Percentiles rank a stretch among this genome's conserved stretches.
phyloP scores from a whole-genome alignment of 306 rosid genomes.

The Hippophae rhamnoides region DNA sequence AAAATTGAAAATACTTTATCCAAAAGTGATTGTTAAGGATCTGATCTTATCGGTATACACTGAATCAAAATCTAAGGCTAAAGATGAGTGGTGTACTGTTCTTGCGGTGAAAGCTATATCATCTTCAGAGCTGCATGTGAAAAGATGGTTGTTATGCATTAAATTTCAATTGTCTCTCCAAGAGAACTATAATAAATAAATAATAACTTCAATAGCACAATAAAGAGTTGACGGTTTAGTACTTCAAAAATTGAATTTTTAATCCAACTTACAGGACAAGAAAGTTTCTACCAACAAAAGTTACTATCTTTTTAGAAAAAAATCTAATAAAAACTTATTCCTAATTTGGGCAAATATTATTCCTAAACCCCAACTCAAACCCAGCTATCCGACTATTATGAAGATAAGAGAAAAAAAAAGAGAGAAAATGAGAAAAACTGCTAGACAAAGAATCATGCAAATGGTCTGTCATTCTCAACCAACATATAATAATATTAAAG shows the following conservation, averaged over 20 bases:
- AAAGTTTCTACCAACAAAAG: neutral
- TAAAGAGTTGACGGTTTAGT: constrained; percentile 15
- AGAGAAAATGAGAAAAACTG: neutral
- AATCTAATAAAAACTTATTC: neutral
- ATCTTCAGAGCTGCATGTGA: constrained; percentile 37
- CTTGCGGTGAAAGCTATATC: constrained; percentile 26
- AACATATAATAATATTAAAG: neutral
- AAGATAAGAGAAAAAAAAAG: constrained; percentile 1
- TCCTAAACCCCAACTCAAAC: constrained; percentile 5
- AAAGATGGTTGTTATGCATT: constrained; percentile 36
- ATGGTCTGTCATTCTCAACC: constrained; percentile 6
- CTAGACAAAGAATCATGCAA: constrained; percentile 6
- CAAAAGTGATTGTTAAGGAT: neutral
- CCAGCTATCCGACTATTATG: constrained; percentile 11
- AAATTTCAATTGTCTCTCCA: constrained; percentile 26
- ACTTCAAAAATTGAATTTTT: constrained; percentile 1
- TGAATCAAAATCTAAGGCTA: constrained; percentile 25
- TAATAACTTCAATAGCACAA: constrained; percentile 16
- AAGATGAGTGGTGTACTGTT: constrained; percentile 12
- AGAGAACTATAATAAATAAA: neutral
- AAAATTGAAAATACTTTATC: constrained; percentile 6
- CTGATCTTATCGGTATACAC: constrained; percentile 1
- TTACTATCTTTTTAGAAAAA: constrained; percentile 5
- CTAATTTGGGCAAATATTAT: constrained; percentile 7
- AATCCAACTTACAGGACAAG: neutral